phyloP scores from a whole-genome alignment of 2,329 filamentous ascomycete genomes.

The Seiridium unicorne region DNA sequence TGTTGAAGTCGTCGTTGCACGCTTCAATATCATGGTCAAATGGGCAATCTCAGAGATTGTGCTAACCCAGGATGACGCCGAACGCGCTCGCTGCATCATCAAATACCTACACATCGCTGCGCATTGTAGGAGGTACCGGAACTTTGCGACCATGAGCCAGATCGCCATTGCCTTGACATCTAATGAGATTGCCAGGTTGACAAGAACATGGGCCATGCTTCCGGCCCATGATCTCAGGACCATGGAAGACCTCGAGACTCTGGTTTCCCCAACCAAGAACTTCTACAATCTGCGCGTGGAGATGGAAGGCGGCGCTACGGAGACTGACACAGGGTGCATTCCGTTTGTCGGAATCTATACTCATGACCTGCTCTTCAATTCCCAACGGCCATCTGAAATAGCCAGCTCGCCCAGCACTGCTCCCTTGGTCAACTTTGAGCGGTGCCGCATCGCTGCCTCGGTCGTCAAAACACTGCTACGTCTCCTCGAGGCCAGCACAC shows the following conservation, averaged over 20 bases:
- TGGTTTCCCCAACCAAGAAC: conserved; percentile 76
- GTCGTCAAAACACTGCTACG: conserved; percentile 79
- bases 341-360: conserved; percentile 84
- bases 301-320: conserved; percentile 66
- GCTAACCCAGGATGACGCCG: conserved; percentile 68
- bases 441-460: conserved; percentile 71
- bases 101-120: conserved; percentile 81
- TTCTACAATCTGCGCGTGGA: conserved; percentile 75
- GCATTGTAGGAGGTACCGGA: conserved; percentile 73
- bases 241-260: conserved; percentile 65
- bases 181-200: conserved; percentile 67
- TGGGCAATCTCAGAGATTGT: conserved; percentile 81
- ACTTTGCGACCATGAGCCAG: conserved; percentile 82
- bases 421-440: conserved; percentile 79
- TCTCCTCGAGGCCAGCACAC: conserved; percentile 74
- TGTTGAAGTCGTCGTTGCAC: conserved; percentile 79
- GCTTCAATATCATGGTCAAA: conserved; percentile 86
- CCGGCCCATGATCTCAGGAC: conserved; percentile 63
- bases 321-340: conserved; percentile 69
- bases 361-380: conserved; percentile 79
- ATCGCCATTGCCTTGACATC: conserved; percentile 75
- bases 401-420: conserved; percentile 64
- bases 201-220: conserved; percentile 70
- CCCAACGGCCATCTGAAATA: conserved; percentile 74
- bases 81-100: conserved; percentile 73